These are phyloP conservation scores for Aspergillus sp. DNA, from an alignment of 2,329 filamentous ascomycete genomes.

Conservation along the genomic window DNA sequence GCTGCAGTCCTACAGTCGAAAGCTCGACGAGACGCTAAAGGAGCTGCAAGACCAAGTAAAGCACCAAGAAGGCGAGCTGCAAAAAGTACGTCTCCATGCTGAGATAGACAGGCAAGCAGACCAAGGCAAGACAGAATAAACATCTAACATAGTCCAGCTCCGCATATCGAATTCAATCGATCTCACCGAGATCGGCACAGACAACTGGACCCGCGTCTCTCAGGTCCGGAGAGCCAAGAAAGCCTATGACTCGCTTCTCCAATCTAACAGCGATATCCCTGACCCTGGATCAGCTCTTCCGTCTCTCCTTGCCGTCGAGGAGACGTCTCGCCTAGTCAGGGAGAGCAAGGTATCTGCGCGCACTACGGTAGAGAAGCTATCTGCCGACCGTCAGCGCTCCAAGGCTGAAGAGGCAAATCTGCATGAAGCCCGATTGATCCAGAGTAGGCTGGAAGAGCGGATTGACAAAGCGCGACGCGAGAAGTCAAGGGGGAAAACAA, in stretches of 20 bases:
- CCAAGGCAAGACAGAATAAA: too few relatives aligned
- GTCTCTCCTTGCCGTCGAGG: conserved; percentile 60
- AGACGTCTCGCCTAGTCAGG: conserved; percentile 53
- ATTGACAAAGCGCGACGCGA: conserved; percentile 52
- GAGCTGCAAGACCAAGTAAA: conserved; percentile 51
- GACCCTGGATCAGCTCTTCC: conserved; percentile 59
- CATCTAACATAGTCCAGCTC: conserved; percentile 19
- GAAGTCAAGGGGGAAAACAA: conserved; percentile 48
- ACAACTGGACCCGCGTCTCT: conserved; percentile 25
- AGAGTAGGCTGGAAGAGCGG: conserved; percentile 44
- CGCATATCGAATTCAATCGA: conserved; percentile 22
- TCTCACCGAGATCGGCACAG: conserved; percentile 20
- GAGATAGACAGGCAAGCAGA: neutral
- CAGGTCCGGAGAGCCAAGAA: conserved; percentile 48
- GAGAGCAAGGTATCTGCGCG: conserved; percentile 55
- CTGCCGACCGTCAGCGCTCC: conserved; percentile 29
- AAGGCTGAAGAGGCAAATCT: conserved; percentile 39
- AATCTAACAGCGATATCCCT: conserved; percentile 57
- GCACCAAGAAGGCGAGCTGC: conserved; percentile 39
- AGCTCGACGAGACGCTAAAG: conserved; percentile 56
- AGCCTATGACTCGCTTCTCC: conserved; percentile 56
- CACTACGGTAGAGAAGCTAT: conserved; percentile 33
- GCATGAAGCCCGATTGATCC: conserved; percentile 40
- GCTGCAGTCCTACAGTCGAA: conserved; percentile 25
- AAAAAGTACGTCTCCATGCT: conserved; percentile 35